Percentiles rank a stretch among this genome's conserved stretches.
phyloP scores from a whole-genome alignment of 139 green algal species.

The Chlorella sp. region DNA sequence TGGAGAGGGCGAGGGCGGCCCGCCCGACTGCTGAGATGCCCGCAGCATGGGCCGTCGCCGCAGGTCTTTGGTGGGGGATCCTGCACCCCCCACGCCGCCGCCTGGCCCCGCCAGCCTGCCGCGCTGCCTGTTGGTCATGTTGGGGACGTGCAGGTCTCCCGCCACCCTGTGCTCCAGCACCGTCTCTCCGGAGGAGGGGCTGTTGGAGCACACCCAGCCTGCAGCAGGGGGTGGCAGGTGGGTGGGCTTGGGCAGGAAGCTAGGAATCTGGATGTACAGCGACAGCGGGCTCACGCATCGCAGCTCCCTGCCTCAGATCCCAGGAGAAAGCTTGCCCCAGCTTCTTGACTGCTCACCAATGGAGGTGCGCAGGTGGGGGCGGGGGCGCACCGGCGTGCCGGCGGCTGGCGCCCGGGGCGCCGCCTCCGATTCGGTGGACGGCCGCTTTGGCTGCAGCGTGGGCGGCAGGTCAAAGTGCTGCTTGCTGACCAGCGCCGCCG shows the following conservation, averaged over 20 bases:
- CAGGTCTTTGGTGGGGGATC: not conserved
- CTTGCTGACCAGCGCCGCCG: too few species aligned
- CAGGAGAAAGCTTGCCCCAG: not conserved
- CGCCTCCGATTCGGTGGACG: not conserved
- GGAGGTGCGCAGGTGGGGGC: not conserved
- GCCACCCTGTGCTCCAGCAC: slow-evolving; percentile 37
- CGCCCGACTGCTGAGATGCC: not conserved
- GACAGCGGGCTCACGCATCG: too few species aligned
- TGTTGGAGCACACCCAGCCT: slow-evolving; percentile 21
- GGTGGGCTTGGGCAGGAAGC: too few species aligned
- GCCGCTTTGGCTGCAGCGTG: not conserved
- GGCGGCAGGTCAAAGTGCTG: slow-evolving; percentile 17
- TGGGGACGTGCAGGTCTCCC: slow-evolving; percentile 9
- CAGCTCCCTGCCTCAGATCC: not conserved
- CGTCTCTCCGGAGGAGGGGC: not conserved
- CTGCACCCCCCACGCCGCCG: not conserved
- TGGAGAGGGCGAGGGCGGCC: not conserved
- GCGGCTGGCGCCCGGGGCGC: not conserved
- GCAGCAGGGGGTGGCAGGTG: not conserved
- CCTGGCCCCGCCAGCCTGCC: too few species aligned
- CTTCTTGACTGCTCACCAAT: not conserved
- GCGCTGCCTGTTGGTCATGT: not conserved
- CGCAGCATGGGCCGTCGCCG: slow-evolving; percentile 7
- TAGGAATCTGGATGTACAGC: too few species aligned
- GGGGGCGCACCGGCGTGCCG: not conserved